A percentile compares a stretch with the other conserved stretches of the same genome.
These are phyloP conservation scores for Tephrocybe sp. DNA, from an alignment of 768 basidiomycete genomes.

Conservation along the genomic window DNA sequence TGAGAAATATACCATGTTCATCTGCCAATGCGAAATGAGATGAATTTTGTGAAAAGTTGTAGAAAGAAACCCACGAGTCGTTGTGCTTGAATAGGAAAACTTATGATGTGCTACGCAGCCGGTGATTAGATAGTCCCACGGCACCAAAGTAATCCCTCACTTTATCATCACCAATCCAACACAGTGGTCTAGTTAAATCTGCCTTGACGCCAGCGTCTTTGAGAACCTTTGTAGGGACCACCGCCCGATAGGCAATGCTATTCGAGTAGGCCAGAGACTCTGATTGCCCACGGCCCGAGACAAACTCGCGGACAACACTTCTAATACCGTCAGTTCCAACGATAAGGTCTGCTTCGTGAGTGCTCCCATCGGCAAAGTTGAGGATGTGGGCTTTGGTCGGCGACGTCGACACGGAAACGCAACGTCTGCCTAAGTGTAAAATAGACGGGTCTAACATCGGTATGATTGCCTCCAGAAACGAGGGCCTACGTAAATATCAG, in stretches of 20 bases:
- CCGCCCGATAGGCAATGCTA: conserved; percentile 47
- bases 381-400: conserved; percentile 31
- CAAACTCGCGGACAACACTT: conserved; percentile 41
- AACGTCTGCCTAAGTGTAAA: conserved; percentile 53
- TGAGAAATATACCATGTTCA: conserved; percentile 48
- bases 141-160: conserved; percentile 26
- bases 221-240: conserved; percentile 42
- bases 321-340: conserved; percentile 57
- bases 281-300: conserved; percentile 21
- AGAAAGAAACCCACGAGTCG: conserved; percentile 32
- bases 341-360: conserved; percentile 45
- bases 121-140: not conserved
- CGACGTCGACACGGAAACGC: conserved; percentile 31
- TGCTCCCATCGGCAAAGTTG: conserved; percentile 49
- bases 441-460: conserved; percentile 39
- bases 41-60: not conserved
- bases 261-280: conserved; percentile 41
- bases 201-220: conserved; percentile 41
- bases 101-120: conserved; percentile 47
- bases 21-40: conserved; percentile 23
- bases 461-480: conserved; percentile 48
- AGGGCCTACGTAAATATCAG: conserved; percentile 34
- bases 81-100: conserved; percentile 46
- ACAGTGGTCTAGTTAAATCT: conserved; percentile 35
- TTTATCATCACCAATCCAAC: conserved; percentile 46